Evolutionary conservation across 257 asterid species (phyloP).

Genomic region (Nicotiana tomentosiformis): DNA sequence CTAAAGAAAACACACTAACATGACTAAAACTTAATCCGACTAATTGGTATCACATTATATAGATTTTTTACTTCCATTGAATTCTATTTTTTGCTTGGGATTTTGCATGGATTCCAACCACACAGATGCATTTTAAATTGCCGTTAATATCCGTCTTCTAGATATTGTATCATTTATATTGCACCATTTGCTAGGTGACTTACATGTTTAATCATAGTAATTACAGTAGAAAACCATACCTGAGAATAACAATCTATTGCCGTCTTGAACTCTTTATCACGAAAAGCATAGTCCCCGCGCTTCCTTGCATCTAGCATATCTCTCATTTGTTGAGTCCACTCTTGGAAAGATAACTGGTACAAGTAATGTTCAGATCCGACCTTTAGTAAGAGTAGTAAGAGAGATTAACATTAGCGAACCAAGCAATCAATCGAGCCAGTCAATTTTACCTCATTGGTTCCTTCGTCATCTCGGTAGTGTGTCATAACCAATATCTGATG

Average conservation of each 20-base stretch:
- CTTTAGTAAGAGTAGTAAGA: neutral
- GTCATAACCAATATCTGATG: slow-evolving; percentile 84
- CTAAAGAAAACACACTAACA: no score
- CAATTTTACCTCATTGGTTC: slow-evolving; percentile 69
- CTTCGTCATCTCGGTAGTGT: slow-evolving; percentile 87
- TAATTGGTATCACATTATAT: no score
- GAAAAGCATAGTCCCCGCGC: slow-evolving; percentile 90
- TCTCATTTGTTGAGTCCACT: slow-evolving; percentile 96
- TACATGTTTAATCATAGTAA: no score
- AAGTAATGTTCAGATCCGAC: neutral
- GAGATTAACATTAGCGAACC: no score
- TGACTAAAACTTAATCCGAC: no score
- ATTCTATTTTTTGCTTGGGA: no score
- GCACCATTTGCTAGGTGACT: no score
- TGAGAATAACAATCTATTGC: slow-evolving; percentile 81
- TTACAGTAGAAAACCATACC: slow-evolving; percentile 26
- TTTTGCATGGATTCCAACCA: no score
- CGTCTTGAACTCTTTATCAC: slow-evolving; percentile 81
- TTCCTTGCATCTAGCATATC: slow-evolving; percentile 89
- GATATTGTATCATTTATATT: no score
- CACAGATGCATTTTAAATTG: no score
- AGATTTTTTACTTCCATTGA: no score
- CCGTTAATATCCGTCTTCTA: no score
- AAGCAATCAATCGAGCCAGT: neutral
- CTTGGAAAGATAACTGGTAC: slow-evolving; percentile 82